These are phyloP conservation scores for Fraxinus sp. DNA, from an alignment of 305 asterid species.

Conservation along the genomic window DNA sequence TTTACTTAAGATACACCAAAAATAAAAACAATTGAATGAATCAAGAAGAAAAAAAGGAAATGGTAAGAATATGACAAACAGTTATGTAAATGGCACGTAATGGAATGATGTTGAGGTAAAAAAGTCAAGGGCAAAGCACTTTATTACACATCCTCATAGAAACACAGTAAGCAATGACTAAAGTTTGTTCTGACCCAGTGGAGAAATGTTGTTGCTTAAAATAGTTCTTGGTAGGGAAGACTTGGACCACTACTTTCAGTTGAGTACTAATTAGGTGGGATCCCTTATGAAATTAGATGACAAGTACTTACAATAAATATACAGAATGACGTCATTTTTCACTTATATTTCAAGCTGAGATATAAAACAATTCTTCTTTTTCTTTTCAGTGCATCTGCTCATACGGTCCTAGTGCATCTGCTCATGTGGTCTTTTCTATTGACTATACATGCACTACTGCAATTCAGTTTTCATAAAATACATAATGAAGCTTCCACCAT, in stretches of 20 bases:
- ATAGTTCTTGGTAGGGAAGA: not conserved
- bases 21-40: not conserved
- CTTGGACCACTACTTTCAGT: not conserved
- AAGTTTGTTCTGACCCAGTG: not conserved
- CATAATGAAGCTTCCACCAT: not conserved
- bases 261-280: not conserved
- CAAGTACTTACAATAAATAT: not conserved
- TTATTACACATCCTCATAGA: not conserved
- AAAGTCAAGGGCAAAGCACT: not conserved
- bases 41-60: not conserved
- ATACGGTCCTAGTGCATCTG: conserved; percentile 6
- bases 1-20: not conserved
- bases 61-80: not conserved
- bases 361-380: not conserved
- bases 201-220: not conserved
- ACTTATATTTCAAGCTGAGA: not conserved
- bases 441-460: not conserved
- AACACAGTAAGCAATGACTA: conserved; percentile 1
- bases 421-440: not conserved
- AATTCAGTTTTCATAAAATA: not conserved
- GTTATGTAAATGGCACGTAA: not conserved
- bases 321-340: not conserved
- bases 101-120: not conserved
- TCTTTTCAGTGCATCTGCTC: conserved; percentile 8
- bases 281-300: not conserved